Evolutionary conservation across 1,284 basidiomycete genomes (phyloP).

Genomic region (Sanghuangporus sanghuang): DNA sequence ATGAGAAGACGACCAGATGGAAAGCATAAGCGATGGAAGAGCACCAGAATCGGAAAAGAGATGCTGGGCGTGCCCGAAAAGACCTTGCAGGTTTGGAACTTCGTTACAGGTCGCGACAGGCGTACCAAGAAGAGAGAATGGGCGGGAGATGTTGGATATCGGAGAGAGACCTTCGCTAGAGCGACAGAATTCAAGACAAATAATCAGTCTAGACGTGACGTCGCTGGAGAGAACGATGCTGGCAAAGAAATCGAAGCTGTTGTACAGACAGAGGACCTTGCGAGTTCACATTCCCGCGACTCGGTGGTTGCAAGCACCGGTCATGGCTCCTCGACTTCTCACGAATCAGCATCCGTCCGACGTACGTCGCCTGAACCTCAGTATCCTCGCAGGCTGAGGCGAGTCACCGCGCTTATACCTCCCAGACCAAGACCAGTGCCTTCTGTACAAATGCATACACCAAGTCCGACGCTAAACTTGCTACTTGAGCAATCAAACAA

Average conservation of each 20-base stretch:
- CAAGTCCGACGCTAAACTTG: not conserved
- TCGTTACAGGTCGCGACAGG: not conserved
- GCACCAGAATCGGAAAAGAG: not conserved
- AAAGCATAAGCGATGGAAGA: not conserved
- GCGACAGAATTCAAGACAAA: not conserved
- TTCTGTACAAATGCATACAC: not conserved
- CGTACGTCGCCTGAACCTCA: not conserved
- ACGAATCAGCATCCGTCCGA: not conserved
- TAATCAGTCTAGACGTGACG: not conserved
- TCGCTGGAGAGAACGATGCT: not conserved
- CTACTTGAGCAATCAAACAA: too few species aligned
- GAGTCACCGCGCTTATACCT: not conserved
- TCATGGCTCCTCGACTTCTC: not conserved
- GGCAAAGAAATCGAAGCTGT: not conserved
- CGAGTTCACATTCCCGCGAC: not conserved
- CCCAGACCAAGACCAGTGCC: not conserved
- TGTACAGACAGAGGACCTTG: not conserved
- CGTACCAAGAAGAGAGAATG: not conserved
- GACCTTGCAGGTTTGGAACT: not conserved
- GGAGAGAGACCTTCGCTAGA: not conserved
- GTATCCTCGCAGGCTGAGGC: not conserved
- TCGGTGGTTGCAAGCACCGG: not conserved
- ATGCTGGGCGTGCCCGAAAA: not conserved
- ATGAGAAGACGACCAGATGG: not conserved
- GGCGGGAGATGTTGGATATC: not conserved